Evolutionary conservation across 2,329 filamentous ascomycete genomes (phyloP).

Genomic region (Mollisiaceae sp.): DNA sequence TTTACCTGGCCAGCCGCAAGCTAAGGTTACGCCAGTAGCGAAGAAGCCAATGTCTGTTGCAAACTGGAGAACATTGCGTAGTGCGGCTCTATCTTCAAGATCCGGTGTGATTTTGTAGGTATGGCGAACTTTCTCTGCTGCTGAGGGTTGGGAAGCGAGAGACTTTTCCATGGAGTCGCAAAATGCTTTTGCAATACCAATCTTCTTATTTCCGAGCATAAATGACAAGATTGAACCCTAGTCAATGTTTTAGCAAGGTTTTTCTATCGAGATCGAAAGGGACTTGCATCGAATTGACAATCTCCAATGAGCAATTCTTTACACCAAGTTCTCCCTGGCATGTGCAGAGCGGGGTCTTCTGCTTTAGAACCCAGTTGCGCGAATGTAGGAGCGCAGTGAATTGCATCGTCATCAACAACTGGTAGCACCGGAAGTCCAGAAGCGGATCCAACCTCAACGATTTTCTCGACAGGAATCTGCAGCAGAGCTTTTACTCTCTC

Average conservation of each 20-base stretch:
- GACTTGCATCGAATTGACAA: constrained; percentile 50
- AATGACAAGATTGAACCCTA: constrained; percentile 20
- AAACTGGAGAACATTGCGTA: constrained; percentile 49
- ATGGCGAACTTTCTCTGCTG: constrained; percentile 41
- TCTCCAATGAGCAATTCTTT: constrained; percentile 54
- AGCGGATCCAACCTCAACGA: constrained; percentile 48
- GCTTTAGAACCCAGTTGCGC: constrained; percentile 12
- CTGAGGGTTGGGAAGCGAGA: constrained; percentile 28
- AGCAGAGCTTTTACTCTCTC: constrained; percentile 50
- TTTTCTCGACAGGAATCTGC: constrained; percentile 46
- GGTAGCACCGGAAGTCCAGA: constrained; percentile 44
- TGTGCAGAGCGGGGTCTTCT: constrained; percentile 22
- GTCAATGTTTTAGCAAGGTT: not conserved
- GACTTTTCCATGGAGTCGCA: constrained; percentile 38
- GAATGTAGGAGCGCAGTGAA: constrained; percentile 41
- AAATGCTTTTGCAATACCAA: constrained; percentile 45
- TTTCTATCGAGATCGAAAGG: not conserved
- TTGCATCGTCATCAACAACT: constrained; percentile 50
- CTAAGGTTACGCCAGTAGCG: constrained; percentile 49
- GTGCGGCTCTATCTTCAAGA: constrained; percentile 48
- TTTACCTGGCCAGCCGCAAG: constrained; percentile 44
- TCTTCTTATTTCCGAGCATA: constrained; percentile 25
- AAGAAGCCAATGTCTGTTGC: constrained; percentile 53
- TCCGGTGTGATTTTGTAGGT: constrained; percentile 45
- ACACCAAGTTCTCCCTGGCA: constrained; percentile 52